These are phyloP conservation scores for Avena atlantica DNA, from an alignment of 176 grass and related monocot genomes.

Conservation along the genomic window DNA sequence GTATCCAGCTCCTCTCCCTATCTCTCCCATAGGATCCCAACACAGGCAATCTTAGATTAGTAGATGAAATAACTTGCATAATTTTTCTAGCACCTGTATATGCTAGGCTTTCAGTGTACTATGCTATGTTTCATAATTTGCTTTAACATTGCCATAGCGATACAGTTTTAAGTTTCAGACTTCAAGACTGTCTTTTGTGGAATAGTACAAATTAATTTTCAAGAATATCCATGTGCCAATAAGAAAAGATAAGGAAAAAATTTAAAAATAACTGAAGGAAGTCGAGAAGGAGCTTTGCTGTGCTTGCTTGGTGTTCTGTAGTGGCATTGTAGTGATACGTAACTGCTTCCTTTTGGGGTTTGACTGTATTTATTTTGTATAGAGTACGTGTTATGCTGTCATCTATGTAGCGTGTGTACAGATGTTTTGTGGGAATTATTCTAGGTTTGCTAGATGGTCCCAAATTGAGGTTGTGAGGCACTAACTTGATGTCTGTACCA, in stretches of 20 bases:
- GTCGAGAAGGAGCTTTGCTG: neutral
- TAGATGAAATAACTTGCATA: neutral
- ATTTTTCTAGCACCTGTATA: neutral
- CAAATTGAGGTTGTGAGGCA: neutral
- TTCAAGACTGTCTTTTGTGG: neutral
- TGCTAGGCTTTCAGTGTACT: neutral
- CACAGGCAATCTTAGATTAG: neutral
- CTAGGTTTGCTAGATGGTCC: neutral
- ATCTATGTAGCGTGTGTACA: neutral
- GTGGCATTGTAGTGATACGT: neutral
- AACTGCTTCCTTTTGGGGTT: neutral
- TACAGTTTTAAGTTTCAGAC: neutral
- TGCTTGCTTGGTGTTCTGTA: neutral
- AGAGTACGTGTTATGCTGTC: neutral
- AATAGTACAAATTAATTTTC: neutral
- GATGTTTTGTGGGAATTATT: constrained; percentile 1
- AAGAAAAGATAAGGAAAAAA: neutral
- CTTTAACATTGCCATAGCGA: neutral
- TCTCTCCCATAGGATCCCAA: neutral
- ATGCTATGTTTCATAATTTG: neutral
- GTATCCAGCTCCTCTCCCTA: neutral
- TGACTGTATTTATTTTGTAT: neutral
- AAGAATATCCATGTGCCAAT: neutral
- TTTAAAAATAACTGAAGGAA: neutral
- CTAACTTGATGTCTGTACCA: neutral